phyloP scores from a whole-genome alignment of 2,329 filamentous ascomycete species.

The Colletotrichum liaoningense region DNA sequence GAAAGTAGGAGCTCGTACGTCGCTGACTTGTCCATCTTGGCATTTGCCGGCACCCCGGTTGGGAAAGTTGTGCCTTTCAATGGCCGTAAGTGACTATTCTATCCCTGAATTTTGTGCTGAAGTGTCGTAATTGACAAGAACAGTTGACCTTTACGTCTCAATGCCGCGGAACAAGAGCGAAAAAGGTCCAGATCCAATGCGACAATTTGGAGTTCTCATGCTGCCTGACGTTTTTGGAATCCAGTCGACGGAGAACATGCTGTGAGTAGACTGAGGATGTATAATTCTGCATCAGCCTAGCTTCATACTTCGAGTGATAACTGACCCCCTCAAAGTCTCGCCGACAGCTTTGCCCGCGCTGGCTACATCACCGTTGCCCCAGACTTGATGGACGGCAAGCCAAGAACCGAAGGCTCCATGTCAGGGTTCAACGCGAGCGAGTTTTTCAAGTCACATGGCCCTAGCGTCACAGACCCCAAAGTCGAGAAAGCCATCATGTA shows the following conservation, averaged over 20 bases:
- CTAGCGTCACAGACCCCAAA: constrained; percentile 56
- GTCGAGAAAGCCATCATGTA: constrained; percentile 57
- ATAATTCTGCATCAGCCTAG: no score
- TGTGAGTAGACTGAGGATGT: constrained; percentile 1
- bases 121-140: neutral
- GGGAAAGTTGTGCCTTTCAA: neutral
- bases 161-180: constrained; percentile 11
- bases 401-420: constrained; percentile 52
- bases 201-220: constrained; percentile 1
- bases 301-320: no score
- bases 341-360: constrained; percentile 74
- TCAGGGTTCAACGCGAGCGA: constrained; percentile 51
- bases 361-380: constrained; percentile 75
- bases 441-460: constrained; percentile 54
- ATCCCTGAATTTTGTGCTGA: neutral
- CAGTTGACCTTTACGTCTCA: constrained; percentile 23
- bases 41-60: constrained; percentile 20
- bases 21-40: constrained; percentile 20
- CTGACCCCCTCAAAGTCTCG: constrained; percentile 50
- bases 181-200: neutral
- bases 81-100: constrained; percentile 6
- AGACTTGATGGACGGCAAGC: constrained; percentile 72
- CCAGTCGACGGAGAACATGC: constrained; percentile 40
- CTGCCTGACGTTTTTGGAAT: constrained; percentile 52
- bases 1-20: neutral